These are phyloP conservation scores for Tetramitus jugosus DNA, from an alignment of 208 protist genomes.

Conservation along the genomic window DNA sequence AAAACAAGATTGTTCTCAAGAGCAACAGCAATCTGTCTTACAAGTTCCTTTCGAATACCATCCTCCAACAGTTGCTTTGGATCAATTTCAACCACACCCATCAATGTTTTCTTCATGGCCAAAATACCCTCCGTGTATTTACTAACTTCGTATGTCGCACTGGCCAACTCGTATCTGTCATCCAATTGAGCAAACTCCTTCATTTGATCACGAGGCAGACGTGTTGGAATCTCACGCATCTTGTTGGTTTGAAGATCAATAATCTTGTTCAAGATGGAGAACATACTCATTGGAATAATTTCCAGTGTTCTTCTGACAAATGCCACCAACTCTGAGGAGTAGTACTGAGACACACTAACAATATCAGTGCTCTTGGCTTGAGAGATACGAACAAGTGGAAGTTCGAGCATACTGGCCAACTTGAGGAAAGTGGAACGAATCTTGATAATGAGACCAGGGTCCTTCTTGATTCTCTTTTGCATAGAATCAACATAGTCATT, in stretches of 20 bases:
- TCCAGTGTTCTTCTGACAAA: conserved; percentile 87
- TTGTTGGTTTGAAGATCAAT: conserved; percentile 76
- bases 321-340: conserved; percentile 71
- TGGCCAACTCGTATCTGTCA: conserved; percentile 64
- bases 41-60: conserved; percentile 86
- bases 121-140: conserved; percentile 91
- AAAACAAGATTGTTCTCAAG: conserved; percentile 61
- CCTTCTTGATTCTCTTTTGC: conserved; percentile 78
- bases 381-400: conserved; percentile 82
- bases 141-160: conserved; percentile 68
- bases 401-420: conserved; percentile 81
- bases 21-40: conserved; percentile 60
- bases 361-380: conserved; percentile 67
- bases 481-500: conserved; percentile 75
- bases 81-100: conserved; percentile 91
- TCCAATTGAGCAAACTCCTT: conserved; percentile 76
- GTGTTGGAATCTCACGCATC: conserved; percentile 62
- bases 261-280: conserved; percentile 82
- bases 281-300: conserved; percentile 88
- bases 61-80: conserved; percentile 91
- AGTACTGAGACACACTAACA: conserved; percentile 79
- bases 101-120: conserved; percentile 91
- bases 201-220: conserved; percentile 54
- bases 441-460: conserved; percentile 76
- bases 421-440: conserved; percentile 93